phyloP scores from a whole-genome alignment of 208 protist species.

The Balamuthia mandrillaris region DNA sequence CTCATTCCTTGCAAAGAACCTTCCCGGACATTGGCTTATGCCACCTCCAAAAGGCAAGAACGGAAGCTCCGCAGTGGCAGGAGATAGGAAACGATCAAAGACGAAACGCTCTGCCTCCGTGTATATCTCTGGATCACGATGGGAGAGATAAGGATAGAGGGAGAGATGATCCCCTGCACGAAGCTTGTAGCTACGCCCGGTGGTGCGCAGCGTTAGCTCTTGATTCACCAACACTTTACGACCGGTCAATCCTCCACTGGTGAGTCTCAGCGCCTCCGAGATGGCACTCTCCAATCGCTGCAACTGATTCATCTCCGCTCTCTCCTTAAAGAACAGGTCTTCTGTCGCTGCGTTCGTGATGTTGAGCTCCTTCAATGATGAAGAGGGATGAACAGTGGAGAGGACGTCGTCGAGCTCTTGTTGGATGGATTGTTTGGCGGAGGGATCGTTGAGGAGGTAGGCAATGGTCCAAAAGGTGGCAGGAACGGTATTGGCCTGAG shows the following conservation, averaged over 20 bases:
- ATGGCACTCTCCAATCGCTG: slow-evolving; percentile 6
- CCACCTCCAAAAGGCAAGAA: slow-evolving; percentile 30
- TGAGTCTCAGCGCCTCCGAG: background rate
- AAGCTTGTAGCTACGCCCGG: no score
- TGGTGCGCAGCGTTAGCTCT: no score
- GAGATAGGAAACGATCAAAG: slow-evolving; percentile 6
- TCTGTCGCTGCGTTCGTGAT: no score
- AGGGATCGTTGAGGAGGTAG: background rate
- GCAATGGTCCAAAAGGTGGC: slow-evolving; percentile 5
- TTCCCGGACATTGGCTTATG: background rate
- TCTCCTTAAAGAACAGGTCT: no score
- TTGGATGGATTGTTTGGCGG: background rate
- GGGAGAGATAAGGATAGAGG: background rate
- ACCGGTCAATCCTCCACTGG: no score
- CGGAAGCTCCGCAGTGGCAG: no score
- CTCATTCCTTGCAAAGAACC: slow-evolving; percentile 32
- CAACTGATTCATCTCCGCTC: no score
- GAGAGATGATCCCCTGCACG: no score
- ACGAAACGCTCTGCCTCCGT: background rate
- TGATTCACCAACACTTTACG: no score
- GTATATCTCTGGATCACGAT: background rate
- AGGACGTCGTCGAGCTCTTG: no score
- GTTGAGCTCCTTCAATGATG: no score
- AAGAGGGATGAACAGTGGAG: no score
- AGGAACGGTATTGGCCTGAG: background rate